Conservation (phyloP, 441 rosid genomes). For the Eutrema salsugineum region DNA sequence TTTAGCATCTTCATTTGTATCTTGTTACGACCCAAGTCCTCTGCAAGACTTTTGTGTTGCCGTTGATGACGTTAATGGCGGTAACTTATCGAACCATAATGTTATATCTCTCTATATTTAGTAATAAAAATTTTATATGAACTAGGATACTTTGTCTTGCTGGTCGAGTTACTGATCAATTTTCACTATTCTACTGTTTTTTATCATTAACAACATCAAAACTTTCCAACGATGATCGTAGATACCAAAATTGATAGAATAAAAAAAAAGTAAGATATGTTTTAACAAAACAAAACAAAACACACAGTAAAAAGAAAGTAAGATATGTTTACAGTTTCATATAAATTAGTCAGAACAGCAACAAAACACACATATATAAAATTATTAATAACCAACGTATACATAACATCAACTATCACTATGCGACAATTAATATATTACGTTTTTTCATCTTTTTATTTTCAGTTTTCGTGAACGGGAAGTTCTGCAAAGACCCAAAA, state of each 20-base stretch:
- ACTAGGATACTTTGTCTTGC: neutral
- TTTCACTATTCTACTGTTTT: neutral
- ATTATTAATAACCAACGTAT: neutral
- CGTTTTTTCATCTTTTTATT: neutral
- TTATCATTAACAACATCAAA: no score
- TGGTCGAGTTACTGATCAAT: neutral
- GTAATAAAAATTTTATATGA: no score
- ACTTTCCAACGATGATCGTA: no score
- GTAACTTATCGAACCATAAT: no score
- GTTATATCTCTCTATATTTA: no score
- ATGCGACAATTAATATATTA: neutral
- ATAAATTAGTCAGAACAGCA: neutral
- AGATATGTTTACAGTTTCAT: neutral
- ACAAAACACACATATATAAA: neutral
- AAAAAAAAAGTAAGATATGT: neutral
- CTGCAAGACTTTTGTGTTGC: constrained; percentile 55
- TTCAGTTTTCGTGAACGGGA: constrained; percentile 57
- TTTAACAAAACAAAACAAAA: no score
- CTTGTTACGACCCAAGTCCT: constrained; percentile 43
- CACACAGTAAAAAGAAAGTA: no score
- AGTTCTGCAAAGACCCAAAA: constrained; percentile 57
- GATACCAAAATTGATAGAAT: no score
- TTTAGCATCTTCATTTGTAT: constrained; percentile 22
- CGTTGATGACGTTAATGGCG: constrained; percentile 25
- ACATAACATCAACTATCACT: neutral